Evolutionary conservation across 2,329 filamentous ascomycete species (phyloP), one percentile per base, ranked within the genome.

Genomic region (Kalmusia sp.): DNA sequence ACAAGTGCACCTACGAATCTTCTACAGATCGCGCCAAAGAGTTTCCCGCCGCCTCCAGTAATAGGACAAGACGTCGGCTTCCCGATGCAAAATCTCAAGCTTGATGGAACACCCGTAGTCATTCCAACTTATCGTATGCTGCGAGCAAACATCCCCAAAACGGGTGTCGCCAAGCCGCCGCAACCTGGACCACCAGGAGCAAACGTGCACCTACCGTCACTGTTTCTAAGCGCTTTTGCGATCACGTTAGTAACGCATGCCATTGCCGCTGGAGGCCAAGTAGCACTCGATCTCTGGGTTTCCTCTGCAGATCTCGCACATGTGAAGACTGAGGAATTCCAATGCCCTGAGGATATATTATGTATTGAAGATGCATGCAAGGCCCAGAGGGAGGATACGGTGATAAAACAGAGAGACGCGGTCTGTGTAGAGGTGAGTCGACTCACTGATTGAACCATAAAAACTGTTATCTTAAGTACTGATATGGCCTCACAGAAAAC

Each of bases 331-430:
- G 55, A 56, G 8, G 48, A 55, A 12, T 43, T 61, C 11, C 22
- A 12, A 2, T 61, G 58, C 41, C 58, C 55, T 4, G 51, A 54
- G 24, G 50, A 61, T 21, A 17, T 61, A 6, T 8, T 61, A 6
- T 61, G 58, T 25, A 31, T 45, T 9, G 30, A 28, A 8, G 51
- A 58, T n/a, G 39, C 50, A 9, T 61, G 58, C 27, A 24, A 43
- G 12, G 55, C 47, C 19, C 55, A 61, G 25, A 25, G 52, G 11
- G 40, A 43, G 15, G 28, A 17, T 2, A 25, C 33, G 11, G 27
- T 14, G 2, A 41, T 38, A 8, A 8, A 12, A 11, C n/a, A 9
- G 11, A 45, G 41, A 25, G 17, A 45, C 14, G 28, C 41, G 5
- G 6, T 45, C n/a, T 45, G 41, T 25, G 33, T 31, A 27, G 15